Base-by-base conservation (phyloP, 164 flowering plant species). In the Vitis rotundifolia region DNA sequence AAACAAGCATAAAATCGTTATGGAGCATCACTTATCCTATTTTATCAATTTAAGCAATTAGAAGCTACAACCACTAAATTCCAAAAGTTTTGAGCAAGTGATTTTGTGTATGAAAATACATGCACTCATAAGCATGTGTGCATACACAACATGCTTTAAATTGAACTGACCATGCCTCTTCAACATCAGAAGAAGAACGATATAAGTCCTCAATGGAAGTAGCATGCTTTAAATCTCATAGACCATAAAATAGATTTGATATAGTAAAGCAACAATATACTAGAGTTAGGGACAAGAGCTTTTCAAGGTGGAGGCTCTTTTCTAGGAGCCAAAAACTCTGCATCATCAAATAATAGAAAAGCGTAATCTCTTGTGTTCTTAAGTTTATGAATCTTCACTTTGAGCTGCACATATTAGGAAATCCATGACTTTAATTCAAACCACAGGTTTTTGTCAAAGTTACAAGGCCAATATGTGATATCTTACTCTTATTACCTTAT, bases 281-380 rank as follows among this genome's bases (percentile, higher is more conserved):
- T 98, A 78, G 89, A 80, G 15, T 71, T 80, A 37, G 84, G 83
- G 59, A 61, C 71, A 49, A 83, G 68, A 52, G 31, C 76, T 75
- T 59, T 82, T 75, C 73, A 80, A 49, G 86, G 71, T 13, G 74
- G 77, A 54, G 79, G 86, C 53, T 68, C 81, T 69, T 84, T 87
- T 62, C 73, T 18, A 14, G 91, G 78, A 63, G 78, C 86, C 60
- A 97, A 88, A 70, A 83, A 72, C 48, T 87, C 90, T 5, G 89
- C 87, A 79, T 91, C 95, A 61, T 91, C 97, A 14, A 97, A 88
- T n/a, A 86, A 70, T 10, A 96, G 85, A 77, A 91, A 93, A 57
- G 99, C 92, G 79, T 93, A 96, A 74, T 96, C 98, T 63, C 99
- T 82, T 0, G 86, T 80, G 51, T 86, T 86, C 75, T 85, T 92